Base-by-base conservation (phyloP, 768 basidiomycete species). In the Rhodotorula diobovata region DNA sequence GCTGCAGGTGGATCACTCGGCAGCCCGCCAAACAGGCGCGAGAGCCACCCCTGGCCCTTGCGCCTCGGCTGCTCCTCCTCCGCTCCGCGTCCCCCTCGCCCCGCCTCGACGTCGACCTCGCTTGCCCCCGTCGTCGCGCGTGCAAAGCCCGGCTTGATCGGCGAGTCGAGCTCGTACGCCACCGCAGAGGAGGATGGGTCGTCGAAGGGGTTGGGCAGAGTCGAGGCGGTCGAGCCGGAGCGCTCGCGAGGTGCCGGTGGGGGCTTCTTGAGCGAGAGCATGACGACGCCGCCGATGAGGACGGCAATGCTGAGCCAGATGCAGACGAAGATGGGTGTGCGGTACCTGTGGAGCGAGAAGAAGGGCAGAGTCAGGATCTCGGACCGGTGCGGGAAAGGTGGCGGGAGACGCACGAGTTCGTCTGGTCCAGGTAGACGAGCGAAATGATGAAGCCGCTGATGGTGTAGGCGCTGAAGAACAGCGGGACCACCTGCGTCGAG, bases 251-350 rank as follows among this genome's bases (percentile, higher is more conserved):
- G 68, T 75, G n/a, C 71, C 48, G 90, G 89, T 0, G 66, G 73
- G 2, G 91, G 89, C 77, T 94, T 93, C 83, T 97, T 94, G 82
- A 61, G 43, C 45, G 21, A 34, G 23, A 61, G 60, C 30, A 48
- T 48, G 60, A 48, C 89, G 62, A 98, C 95, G 18, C 95, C 94
- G 0, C 85, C 87, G 56, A 97, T 89, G 65, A 98, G 87, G 54
- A 96, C 84, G 55, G 87, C 81, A 76, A 97, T 94, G 4, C 93
- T 93, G 51, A 87, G 81, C 77, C 91, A 93, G 70, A 95, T 90
- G 57, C 92, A 84, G 82, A 92, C 88, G 57, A 97, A 86, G 1
- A 80, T 78, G 77, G 78, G 70, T 20, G 58, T 68, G 8, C 35
- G 34, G 63, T 70, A 76, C 48, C 53, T 73, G 62, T 34, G n/a